phyloP scores from a whole-genome alignment of 805 yeast species.

The Wickerhamiella brachini region DNA sequence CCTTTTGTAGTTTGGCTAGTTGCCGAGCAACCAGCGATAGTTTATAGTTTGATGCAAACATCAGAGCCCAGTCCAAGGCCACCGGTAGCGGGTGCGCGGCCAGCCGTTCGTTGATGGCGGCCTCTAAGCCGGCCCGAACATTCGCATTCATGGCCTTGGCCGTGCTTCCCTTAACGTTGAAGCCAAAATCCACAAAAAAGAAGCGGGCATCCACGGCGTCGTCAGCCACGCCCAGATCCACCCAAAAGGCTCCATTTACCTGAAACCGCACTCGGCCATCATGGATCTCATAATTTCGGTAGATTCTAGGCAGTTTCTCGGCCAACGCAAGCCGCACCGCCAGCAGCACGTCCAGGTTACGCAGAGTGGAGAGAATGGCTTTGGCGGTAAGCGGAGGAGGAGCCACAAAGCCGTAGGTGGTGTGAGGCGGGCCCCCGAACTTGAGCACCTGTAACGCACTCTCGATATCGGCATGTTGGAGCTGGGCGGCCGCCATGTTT shows the following conservation, averaged over 20 bases:
- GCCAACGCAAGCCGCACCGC: slow-evolving; percentile 61
- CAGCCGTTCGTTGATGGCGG: slow-evolving; percentile 40
- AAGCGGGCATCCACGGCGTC: slow-evolving; percentile 50
- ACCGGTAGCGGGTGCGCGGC: slow-evolving; percentile 34
- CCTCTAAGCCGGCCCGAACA: slow-evolving; percentile 33
- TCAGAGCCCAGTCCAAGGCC: slow-evolving; percentile 42
- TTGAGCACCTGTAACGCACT: slow-evolving; percentile 79
- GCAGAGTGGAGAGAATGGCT: slow-evolving; percentile 45
- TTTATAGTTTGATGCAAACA: slow-evolving; percentile 51
- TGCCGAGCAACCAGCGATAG: slow-evolving; percentile 47
- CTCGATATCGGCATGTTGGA: slow-evolving; percentile 80
- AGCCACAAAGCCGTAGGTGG: slow-evolving; percentile 46
- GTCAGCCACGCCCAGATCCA: slow-evolving; percentile 65
- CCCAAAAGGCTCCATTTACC: slow-evolving; percentile 50
- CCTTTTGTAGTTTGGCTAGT: slow-evolving; percentile 34
- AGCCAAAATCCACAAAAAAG: slow-evolving; percentile 62
- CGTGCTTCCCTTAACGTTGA: slow-evolving; percentile 33
- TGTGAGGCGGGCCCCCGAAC: slow-evolving; percentile 61
- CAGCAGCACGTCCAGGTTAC: slow-evolving; percentile 56
- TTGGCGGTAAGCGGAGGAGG: slow-evolving; percentile 37
- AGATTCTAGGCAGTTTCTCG: slow-evolving; percentile 44
- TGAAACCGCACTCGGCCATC: slow-evolving; percentile 67
- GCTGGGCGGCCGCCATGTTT: slow-evolving; percentile 71
- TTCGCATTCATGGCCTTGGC: slow-evolving; percentile 3
- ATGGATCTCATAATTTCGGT: slow-evolving; percentile 46